A percentile compares a stretch with the other conserved stretches of the same genome.
phyloP scores from a whole-genome alignment of 352 stramenopile species.

The Plasmopara viticola region DNA sequence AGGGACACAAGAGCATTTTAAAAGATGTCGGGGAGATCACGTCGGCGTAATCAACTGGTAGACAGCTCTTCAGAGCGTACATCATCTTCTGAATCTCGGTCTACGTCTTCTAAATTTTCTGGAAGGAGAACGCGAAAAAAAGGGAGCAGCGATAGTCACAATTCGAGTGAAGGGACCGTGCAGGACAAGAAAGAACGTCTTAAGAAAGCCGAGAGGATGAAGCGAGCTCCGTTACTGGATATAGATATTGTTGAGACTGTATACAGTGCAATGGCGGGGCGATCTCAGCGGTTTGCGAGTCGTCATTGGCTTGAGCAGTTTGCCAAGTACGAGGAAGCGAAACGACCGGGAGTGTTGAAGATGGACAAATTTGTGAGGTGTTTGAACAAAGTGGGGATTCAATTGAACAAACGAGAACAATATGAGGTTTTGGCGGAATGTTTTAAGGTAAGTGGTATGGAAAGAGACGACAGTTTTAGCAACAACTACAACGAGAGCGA shows the following conservation, averaged over 20 bases:
- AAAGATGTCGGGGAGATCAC: slow-evolving; percentile 2
- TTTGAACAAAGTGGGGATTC: slow-evolving; percentile 44
- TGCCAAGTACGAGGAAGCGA: slow-evolving; percentile 39
- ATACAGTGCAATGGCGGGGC: slow-evolving; percentile 42
- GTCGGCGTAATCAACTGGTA: slow-evolving; percentile 2
- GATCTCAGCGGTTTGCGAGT: slow-evolving; percentile 33
- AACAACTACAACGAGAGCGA: slow-evolving; percentile 9
- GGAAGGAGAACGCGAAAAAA: too few relatives aligned
- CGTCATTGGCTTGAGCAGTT: slow-evolving; percentile 43
- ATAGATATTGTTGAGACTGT: slow-evolving; percentile 39
- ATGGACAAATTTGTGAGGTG: slow-evolving; percentile 50
- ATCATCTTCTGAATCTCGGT: not conserved
- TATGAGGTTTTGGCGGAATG: slow-evolving; percentile 27
- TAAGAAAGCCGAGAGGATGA: slow-evolving; percentile 37
- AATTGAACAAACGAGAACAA: slow-evolving; percentile 33
- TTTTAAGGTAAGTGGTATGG: slow-evolving; percentile 19
- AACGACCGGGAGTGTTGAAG: slow-evolving; percentile 24
- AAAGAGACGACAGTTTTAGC: slow-evolving; percentile 7
- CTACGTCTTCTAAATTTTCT: too few relatives aligned
- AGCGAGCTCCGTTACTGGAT: slow-evolving; percentile 46
- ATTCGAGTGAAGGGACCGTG: slow-evolving; percentile 5
- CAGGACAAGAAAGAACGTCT: slow-evolving; percentile 23
- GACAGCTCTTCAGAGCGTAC: slow-evolving; percentile 12
- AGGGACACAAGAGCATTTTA: not conserved
- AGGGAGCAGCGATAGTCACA: too few relatives aligned